A percentile compares a stretch with the other conserved stretches of the same genome.
These are phyloP conservation scores for Dothidotthia symphoricarpi DNA, from an alignment of 2,329 filamentous ascomycete genomes.

Conservation along the genomic window DNA sequence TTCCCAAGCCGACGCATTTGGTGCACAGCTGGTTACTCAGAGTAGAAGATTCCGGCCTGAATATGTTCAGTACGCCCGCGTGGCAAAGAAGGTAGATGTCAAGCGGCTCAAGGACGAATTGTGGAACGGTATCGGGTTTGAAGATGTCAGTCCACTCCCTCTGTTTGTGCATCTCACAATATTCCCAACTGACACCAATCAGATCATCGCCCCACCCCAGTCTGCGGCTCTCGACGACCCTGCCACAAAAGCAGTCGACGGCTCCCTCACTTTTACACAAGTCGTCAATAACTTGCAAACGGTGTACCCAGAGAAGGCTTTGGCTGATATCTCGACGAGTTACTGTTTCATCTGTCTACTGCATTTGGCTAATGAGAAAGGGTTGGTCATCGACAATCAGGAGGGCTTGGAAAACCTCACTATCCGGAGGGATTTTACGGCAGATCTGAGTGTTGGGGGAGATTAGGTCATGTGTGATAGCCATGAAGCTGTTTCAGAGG, in stretches of 20 bases:
- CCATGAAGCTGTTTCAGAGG: too few relatives aligned
- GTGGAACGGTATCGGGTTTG: constrained; percentile 61
- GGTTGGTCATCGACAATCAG: constrained; percentile 69
- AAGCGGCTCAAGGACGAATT: constrained; percentile 63
- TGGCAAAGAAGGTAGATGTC: constrained; percentile 67
- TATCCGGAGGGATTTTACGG: constrained; percentile 49
- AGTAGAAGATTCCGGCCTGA: constrained; percentile 60
- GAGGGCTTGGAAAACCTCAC: constrained; percentile 51
- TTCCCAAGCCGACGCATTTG: constrained; percentile 56
- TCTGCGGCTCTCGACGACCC: constrained; percentile 23
- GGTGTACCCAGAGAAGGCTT: constrained; percentile 80
- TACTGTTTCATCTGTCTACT: constrained; percentile 91
- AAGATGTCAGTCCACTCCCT: constrained; percentile 35
- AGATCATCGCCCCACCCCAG: constrained; percentile 23
- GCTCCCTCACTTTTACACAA: constrained; percentile 76
- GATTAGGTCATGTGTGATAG: constrained; percentile 2
- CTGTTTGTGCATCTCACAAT: not conserved
- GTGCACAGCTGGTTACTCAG: constrained; percentile 62
- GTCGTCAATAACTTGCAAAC: constrained; percentile 86
- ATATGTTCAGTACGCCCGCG: constrained; percentile 64
- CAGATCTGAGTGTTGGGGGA: constrained; percentile 39
- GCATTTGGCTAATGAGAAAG: constrained; percentile 91
- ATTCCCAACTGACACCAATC: constrained; percentile 7
- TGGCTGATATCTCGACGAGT: constrained; percentile 92
- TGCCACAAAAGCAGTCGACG: constrained; percentile 47